phyloP scores from a whole-genome alignment of 2,329 filamentous ascomycete genomes.

The Aspergillus caelatus region DNA sequence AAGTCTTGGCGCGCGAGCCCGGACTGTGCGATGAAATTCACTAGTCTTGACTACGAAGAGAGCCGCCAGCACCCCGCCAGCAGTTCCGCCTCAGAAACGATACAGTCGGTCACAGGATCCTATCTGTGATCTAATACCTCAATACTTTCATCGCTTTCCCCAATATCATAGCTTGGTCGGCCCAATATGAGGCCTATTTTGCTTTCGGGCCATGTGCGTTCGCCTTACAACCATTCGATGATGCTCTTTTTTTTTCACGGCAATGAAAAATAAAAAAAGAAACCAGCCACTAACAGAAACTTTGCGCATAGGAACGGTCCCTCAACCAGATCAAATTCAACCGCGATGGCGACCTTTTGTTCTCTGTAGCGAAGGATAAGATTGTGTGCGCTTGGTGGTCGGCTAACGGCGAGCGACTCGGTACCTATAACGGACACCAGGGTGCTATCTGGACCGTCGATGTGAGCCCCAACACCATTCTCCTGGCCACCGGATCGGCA shows the following conservation, averaged over 20 bases:
- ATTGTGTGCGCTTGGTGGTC: slow-evolving; percentile 96
- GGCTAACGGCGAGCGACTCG: slow-evolving; percentile 96
- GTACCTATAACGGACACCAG: slow-evolving; percentile 94
- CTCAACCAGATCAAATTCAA: slow-evolving; percentile 96
- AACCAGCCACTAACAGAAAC: slow-evolving; percentile 21
- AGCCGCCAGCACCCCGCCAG: slow-evolving; percentile 29
- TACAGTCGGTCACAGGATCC: slow-evolving; percentile 28
- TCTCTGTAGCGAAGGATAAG: slow-evolving; percentile 95
- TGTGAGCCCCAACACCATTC: slow-evolving; percentile 85
- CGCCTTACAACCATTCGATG: slow-evolving; percentile 17
- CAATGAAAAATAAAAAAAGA: background rate
- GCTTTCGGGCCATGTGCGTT: slow-evolving; percentile 81
- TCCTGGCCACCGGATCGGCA: slow-evolving; percentile 92
- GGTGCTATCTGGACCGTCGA: slow-evolving; percentile 99
- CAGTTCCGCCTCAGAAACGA: slow-evolving; percentile 28
- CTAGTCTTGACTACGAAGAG: slow-evolving; percentile 28
- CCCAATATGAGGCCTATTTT: slow-evolving; percentile 92
- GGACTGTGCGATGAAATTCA: slow-evolving; percentile 48
- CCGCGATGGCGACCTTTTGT: slow-evolving; percentile 93
- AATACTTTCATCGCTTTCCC: slow-evolving; percentile 16
- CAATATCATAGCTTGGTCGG: slow-evolving; percentile 26
- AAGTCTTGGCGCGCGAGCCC: slow-evolving; percentile 38
- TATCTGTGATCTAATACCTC: slow-evolving; percentile 16
- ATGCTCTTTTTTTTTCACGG: slow-evolving; percentile 8
- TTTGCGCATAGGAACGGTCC: slow-evolving; percentile 70